A percentile compares a stretch with the other conserved stretches of the same genome.
These are phyloP conservation scores for Veloporphyrellus conicus DNA, from an alignment of 1,284 basidiomycete species.

Conservation along the genomic window DNA sequence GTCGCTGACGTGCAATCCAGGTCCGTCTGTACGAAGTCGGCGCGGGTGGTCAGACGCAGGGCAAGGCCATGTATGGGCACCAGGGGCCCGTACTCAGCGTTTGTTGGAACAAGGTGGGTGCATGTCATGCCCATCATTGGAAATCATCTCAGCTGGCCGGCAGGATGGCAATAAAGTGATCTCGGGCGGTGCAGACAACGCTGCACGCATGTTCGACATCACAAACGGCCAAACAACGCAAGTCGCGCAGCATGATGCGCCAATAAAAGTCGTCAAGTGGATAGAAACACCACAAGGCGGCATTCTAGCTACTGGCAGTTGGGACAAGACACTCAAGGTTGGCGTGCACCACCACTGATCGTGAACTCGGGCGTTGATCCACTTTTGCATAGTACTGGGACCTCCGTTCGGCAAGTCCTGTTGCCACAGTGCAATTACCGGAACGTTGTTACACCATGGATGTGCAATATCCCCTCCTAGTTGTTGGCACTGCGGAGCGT, in stretches of 20 bases:
- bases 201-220: conserved; percentile 74
- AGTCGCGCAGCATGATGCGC: conserved; percentile 78
- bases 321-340: conserved; percentile 86
- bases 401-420: conserved; percentile 65
- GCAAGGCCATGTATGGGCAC: conserved; percentile 77
- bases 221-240: conserved; percentile 62
- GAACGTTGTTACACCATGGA: conserved; percentile 91
- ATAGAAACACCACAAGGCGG: conserved; percentile 62
- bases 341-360: conserved; percentile 9
- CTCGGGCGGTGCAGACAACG: conserved; percentile 79
- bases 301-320: conserved; percentile 79
- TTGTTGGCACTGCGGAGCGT: conserved; percentile 91
- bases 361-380: not conserved
- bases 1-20: conserved; percentile 28
- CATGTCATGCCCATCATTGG: not conserved
- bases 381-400: conserved; percentile 78
- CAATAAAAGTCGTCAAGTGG: conserved; percentile 72
- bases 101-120: conserved; percentile 67
- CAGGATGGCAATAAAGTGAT: conserved; percentile 75
- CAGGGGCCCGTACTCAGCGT: conserved; percentile 77
- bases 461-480: conserved; percentile 80
- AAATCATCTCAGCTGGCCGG: conserved; percentile 5
- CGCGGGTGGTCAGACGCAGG: conserved; percentile 52
- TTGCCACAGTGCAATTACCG: conserved; percentile 76
- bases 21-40: conserved; percentile 57